Conservation (phyloP, 2,329 filamentous ascomycete genomes). For the Colletotrichum lentis region DNA sequence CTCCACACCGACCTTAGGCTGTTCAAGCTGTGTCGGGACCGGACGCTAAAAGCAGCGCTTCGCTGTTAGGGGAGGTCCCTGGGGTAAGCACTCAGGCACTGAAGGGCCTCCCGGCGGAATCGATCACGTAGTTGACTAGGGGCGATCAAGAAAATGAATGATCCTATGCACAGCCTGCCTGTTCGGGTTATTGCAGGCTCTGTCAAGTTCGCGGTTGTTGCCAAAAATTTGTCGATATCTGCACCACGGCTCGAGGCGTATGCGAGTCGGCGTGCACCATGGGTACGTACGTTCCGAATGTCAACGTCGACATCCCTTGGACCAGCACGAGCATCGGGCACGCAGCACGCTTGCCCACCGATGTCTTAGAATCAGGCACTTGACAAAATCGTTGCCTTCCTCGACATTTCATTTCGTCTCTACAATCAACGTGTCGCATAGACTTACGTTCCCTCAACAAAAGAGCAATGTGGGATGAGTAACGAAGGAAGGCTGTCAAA, state of each 20-base stretch:
- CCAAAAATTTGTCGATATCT: neutral
- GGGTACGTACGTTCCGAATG: constrained; percentile 12
- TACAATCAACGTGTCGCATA: neutral
- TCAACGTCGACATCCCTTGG: constrained; percentile 13
- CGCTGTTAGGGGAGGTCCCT: neutral
- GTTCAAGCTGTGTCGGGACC: constrained; percentile 4
- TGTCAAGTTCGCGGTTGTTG: neutral
- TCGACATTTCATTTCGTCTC: neutral
- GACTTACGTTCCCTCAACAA: neutral
- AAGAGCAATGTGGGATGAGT: neutral
- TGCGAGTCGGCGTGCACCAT: constrained; percentile 3
- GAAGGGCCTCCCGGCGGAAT: neutral
- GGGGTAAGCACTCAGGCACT: neutral
- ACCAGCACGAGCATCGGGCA: neutral
- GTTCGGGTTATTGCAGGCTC: neutral
- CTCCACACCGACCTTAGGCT: constrained; percentile 5
- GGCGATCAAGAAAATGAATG: neutral
- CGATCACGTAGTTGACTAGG: neutral
- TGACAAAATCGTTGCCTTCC: constrained; percentile 12
- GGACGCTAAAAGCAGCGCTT: constrained; percentile 25
- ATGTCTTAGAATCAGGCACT: constrained; percentile 18
- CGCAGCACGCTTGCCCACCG: neutral
- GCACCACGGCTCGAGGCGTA: neutral
- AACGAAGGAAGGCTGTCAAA: no score
- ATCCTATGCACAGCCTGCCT: neutral